A percentile compares a stretch with the other conserved stretches of the same genome.
Evolutionary conservation across 164 flowering plant species (phyloP).

Genomic region (Warburgia ugandensis): DNA sequence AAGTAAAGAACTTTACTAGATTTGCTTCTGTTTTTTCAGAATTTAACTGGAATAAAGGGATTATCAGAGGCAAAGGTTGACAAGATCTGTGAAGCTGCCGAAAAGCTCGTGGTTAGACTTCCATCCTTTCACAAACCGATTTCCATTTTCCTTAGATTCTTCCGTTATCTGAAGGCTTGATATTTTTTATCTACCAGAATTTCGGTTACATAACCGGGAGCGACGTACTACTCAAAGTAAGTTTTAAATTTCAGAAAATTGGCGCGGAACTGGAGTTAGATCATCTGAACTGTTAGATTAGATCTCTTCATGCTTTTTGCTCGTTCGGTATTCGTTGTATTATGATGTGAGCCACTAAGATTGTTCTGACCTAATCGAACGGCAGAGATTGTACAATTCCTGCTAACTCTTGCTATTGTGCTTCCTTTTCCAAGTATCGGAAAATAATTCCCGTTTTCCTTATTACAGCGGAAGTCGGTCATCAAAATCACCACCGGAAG

Average conservation of each 20-base stretch:
- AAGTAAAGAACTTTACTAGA: background rate
- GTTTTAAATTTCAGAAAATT: conserved; percentile 11
- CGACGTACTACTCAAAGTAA: conserved; percentile 84
- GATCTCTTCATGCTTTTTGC: background rate
- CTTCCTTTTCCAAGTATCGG: background rate
- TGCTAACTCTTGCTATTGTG: too few relatives aligned
- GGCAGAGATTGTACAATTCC: too few relatives aligned
- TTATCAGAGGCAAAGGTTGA: conserved; percentile 97
- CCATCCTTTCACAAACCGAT: background rate
- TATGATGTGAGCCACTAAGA: too few relatives aligned
- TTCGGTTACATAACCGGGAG: conserved; percentile 96
- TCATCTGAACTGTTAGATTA: conserved; percentile 1
- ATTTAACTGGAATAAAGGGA: conserved; percentile 89
- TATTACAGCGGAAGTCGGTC: conserved; percentile 68
- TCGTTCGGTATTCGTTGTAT: background rate
- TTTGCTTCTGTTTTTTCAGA: conserved; percentile 27
- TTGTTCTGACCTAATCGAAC: too few relatives aligned
- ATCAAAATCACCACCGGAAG: conserved; percentile 91
- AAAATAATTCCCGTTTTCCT: background rate
- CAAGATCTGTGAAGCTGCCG: conserved; percentile 98
- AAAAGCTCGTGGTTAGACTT: conserved; percentile 77
- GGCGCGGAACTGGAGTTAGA: conserved; percentile 1
- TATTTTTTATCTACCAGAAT: conserved; percentile 39
- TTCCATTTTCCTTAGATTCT: background rate
- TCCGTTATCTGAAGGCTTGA: background rate